Conservation (phyloP, 441 rosid genomes). For the Arabidopsis hybrid region DNA sequence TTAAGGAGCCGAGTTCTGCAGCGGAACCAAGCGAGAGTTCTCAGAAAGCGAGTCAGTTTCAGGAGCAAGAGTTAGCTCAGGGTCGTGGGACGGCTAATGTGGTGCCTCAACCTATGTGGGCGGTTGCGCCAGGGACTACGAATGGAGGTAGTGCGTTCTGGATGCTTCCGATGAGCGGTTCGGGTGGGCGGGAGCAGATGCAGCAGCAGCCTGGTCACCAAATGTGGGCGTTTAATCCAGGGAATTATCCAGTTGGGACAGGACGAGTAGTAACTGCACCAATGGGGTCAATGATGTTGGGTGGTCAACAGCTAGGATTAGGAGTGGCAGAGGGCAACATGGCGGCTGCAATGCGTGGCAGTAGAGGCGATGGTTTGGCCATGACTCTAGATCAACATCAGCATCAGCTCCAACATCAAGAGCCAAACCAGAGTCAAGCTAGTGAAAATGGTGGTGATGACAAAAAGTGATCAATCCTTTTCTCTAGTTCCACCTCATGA, state of each 20-base stretch:
- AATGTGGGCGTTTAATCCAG: conserved; percentile 77
- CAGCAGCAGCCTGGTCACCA: conserved; percentile 56
- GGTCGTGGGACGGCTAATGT: conserved; percentile 46
- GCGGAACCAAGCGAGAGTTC: conserved; percentile 40
- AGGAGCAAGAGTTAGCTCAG: conserved; percentile 56
- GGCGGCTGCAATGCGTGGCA: conserved; percentile 52
- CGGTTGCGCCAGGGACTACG: conserved; percentile 61
- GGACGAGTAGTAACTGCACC: conserved; percentile 59
- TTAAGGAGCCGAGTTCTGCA: conserved; percentile 52
- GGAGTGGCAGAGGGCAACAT: conserved; percentile 60
- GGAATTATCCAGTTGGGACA: conserved; percentile 55
- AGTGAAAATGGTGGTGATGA: conserved; percentile 64
- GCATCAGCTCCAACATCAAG: conserved; percentile 51
- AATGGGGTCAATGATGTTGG: conserved; percentile 73
- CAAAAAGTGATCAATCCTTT: conserved; percentile 22
- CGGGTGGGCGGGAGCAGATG: conserved; percentile 52
- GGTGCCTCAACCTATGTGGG: conserved; percentile 78
- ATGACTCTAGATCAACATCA: conserved; percentile 61
- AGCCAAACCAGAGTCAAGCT: conserved; percentile 53
- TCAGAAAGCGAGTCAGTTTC: conserved; percentile 47
- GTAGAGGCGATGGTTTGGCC: conserved; percentile 58
- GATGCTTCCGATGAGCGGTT: conserved; percentile 78
- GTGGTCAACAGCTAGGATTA: conserved; percentile 70
- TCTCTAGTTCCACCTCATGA: neutral
- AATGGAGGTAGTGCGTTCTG: conserved; percentile 75